Evolutionary conservation across 2,329 filamentous ascomycete species (phyloP).

Genomic region (Talaromyces piceae): DNA sequence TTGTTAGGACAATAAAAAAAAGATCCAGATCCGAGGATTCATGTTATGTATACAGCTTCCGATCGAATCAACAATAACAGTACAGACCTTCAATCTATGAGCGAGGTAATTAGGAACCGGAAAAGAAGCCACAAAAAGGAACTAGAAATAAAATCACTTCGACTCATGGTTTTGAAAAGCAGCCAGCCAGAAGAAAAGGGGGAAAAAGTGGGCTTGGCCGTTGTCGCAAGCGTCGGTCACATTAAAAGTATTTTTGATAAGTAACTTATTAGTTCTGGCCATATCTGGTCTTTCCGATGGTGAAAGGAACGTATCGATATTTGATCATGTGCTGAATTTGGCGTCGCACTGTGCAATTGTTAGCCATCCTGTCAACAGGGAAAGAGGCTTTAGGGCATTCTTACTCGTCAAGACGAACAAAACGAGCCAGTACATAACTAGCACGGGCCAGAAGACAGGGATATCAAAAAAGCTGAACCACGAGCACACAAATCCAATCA

Average conservation of each 20-base stretch:
- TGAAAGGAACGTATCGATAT: constrained; percentile 95
- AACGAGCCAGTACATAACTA: constrained; percentile 98
- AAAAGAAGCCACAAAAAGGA: not conserved
- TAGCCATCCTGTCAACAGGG: not conserved
- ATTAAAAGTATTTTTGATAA: not conserved
- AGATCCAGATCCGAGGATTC: no score
- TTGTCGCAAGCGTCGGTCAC: not conserved
- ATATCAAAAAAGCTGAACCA: constrained; percentile 95
- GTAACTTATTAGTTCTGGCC: constrained; percentile 21
- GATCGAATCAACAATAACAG: no score
- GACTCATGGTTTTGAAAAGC: not conserved
- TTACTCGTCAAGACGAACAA: constrained; percentile 90
- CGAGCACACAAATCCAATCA: constrained; percentile 76
- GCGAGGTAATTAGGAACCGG: no score
- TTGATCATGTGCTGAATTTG: constrained; percentile 99
- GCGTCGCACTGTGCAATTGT: constrained; percentile 65
- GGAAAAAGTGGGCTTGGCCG: no score
- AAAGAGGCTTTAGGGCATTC: constrained; percentile 31
- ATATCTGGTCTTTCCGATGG: constrained; percentile 81
- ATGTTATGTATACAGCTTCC: no score
- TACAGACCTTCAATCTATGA: no score
- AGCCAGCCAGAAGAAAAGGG: no score
- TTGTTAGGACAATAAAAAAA: no score
- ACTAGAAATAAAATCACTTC: not conserved
- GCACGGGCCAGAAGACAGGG: constrained; percentile 96